phyloP scores from a whole-genome alignment of 1,284 basidiomycete genomes.

The Pulchroboletus neoregius region DNA sequence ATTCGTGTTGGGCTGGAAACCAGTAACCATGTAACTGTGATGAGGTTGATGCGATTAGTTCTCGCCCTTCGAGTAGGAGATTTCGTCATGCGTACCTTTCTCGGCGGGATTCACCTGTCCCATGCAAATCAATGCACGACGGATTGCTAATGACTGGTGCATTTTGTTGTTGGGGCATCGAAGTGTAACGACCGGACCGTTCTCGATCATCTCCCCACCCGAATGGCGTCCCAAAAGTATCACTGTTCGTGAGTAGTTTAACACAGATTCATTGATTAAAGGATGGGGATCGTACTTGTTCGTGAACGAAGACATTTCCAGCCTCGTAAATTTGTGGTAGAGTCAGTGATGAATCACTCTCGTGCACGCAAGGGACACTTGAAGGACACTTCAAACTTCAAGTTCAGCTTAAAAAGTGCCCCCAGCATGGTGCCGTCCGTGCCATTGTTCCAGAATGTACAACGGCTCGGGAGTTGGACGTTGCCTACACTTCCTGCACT shows the following conservation, averaged over 20 bases:
- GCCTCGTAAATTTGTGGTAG: not conserved
- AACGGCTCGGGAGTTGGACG: slow-evolving; percentile 11
- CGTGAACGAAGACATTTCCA: slow-evolving; percentile 11
- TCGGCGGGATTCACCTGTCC: not conserved
- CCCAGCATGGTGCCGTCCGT: not conserved
- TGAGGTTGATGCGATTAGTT: not conserved
- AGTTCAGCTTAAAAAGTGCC: slow-evolving; percentile 12
- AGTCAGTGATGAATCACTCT: not conserved
- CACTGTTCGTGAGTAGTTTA: slow-evolving; percentile 6
- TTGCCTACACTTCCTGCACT: slow-evolving; percentile 5
- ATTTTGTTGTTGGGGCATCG: slow-evolving; percentile 7
- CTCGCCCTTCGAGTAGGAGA: not conserved
- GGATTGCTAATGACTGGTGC: not conserved
- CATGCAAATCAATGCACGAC: not conserved
- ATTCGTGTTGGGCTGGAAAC: not conserved
- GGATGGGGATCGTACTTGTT: slow-evolving; percentile 13
- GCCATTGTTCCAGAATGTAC: slow-evolving; percentile 8
- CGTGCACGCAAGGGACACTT: not conserved
- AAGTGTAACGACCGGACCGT: not conserved
- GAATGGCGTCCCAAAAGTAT: not conserved
- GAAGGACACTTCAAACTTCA: too few species aligned
- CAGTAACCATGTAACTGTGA: slow-evolving; percentile 1
- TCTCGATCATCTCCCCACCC: not conserved
- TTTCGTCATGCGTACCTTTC: slow-evolving; percentile 15
- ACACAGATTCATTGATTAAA: not conserved